Percentiles rank a stretch among this genome's conserved stretches.
Evolutionary conservation across 2,329 filamentous ascomycete genomes (phyloP).

Genomic region (Phialophora expanda): DNA sequence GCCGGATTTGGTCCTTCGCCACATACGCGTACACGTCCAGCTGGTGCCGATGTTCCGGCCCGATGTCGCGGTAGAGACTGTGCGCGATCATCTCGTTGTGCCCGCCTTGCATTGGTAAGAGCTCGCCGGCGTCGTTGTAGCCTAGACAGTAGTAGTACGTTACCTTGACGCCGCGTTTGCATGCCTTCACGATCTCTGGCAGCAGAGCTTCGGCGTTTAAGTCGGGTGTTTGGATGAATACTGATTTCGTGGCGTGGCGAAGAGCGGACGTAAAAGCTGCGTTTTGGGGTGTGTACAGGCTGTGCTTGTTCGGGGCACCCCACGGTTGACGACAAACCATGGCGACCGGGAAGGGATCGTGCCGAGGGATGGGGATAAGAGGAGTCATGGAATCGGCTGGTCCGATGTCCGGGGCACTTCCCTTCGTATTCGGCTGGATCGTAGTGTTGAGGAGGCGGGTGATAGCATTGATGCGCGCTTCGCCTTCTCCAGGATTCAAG

Average conservation of each 20-base stretch:
- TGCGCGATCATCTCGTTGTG: constrained; percentile 74
- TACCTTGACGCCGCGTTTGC: constrained; percentile 70
- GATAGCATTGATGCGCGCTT: constrained; percentile 63
- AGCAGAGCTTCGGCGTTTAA: constrained; percentile 73
- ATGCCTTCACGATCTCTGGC: constrained; percentile 66
- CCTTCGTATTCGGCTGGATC: constrained; percentile 56
- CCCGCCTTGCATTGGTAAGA: constrained; percentile 75
- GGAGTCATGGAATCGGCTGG: constrained; percentile 67
- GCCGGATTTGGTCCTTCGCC: constrained; percentile 71
- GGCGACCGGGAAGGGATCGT: constrained; percentile 70
- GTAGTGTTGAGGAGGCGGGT: constrained; percentile 71
- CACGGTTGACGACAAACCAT: constrained; percentile 72
- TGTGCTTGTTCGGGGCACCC: constrained; percentile 66
- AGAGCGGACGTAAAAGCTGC: constrained; percentile 74
- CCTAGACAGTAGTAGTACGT: constrained; percentile 75
- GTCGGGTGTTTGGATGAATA: constrained; percentile 82
- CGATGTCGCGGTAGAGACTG: constrained; percentile 64
- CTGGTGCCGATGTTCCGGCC: constrained; percentile 52
- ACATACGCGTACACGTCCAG: constrained; percentile 73
- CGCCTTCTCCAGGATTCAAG: constrained; percentile 56
- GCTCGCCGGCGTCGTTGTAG: constrained; percentile 78
- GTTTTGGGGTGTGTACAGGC: constrained; percentile 72
- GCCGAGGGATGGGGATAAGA: constrained; percentile 62
- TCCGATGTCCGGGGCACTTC: constrained; percentile 59
- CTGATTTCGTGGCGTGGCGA: constrained; percentile 63